Base-by-base conservation (phyloP, 352 stramenopile genomes). In the Phytopythium helicoides region DNA sequence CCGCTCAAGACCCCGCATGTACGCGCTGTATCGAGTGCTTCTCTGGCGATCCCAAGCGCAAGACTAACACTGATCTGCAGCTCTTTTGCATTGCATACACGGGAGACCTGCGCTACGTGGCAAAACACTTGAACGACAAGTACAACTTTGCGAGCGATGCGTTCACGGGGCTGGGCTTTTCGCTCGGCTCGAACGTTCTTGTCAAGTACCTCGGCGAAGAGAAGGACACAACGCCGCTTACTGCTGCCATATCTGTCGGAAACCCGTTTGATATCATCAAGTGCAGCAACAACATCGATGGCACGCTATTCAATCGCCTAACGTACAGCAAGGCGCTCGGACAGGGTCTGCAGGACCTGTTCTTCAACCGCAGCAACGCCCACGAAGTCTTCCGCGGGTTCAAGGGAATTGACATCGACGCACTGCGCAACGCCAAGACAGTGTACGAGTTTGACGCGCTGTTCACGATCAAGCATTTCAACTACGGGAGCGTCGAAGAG, bases 51-150 rank as follows among this genome's bases (percentile, higher is more conserved):
- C 1, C n/a, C 3, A 25, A 26, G 12, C 6, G 6, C 14, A 18
- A 25, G 38, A 44, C 38, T 25, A n/a, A 25, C 38, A 22, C 3
- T 22, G 38, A 2, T 1, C 1, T 37, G 11, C 51, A 83, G 58
- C 62, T 93, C 23, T 91, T 90, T 41, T 89, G 69, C 56, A 78
- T 64, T 31, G 83, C 67, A 34, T 88, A 89, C 63, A 92, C 82
- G 14, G 71, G 63, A 18, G 82, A 92, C 50, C 56, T 92, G 15
- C 77, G 77, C 25, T 65, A 69, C 33, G 72, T 86, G 14, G 52
- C 72, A 6, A 36, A 56, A 47, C 63, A 66, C 15, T 48, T 91
- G 1, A 25, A 38, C 16, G 47, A 59, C 2, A 72, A 61, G 45
- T 86, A 83, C 60, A 51, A 64, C 35, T 84, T 87, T 47, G 35